Base-by-base conservation (phyloP, 331 rosid genomes). In the Rosa hybrid region DNA sequence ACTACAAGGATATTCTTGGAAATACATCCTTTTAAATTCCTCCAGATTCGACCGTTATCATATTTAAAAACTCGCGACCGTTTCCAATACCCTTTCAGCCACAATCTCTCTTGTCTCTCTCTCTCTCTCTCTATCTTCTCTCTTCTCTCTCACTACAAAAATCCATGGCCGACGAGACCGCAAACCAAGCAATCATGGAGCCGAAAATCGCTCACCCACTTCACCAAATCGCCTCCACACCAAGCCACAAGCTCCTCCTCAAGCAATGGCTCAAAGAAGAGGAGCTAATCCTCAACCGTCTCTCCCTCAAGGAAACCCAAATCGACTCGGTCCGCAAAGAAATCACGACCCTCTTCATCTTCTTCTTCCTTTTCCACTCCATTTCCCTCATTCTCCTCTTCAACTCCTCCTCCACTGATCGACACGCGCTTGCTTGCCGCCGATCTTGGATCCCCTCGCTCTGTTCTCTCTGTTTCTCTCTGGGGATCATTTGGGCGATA, bases 221-320 rank as follows among this genome's bases (percentile, higher is more conserved):
- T 77, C 93, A 87, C 85, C 96, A 91, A 82, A 91, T 91, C 59
- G 93, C 96, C 1, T 84, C 86, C 23, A 88, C 90, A 1, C 96
- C 96, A 5, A 89, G 92, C 83, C 96, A 91, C 87, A 87, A 78
- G 85, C 96, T 91, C 74, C 96, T 91, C 63, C 88, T 91, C 53
- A 91, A 91, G 87, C 97, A 91, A 77, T 91, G 94, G 97, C 90
- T 88, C 39, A 91, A 91, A 72, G 97, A 91, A 78, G 94, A 91
- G 30, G 94, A 91, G 68, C 91, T 91, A 34, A 91, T 85, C 81
- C 88, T 88, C 38, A 79, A 81, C 54, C 76, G 96, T 53, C 78
- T 88, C 63, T 56, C 92, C 1, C 84, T 89, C 79, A 89, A 89
- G 74, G 93, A 91, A 73, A 87, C 87, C 57, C 96, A 89, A 38